Evolutionary conservation across 2,329 filamentous ascomycete genomes (phyloP), one percentile per base, ranked within the genome.

Genomic region (Dryadomyces quercus-mongolicae): DNA sequence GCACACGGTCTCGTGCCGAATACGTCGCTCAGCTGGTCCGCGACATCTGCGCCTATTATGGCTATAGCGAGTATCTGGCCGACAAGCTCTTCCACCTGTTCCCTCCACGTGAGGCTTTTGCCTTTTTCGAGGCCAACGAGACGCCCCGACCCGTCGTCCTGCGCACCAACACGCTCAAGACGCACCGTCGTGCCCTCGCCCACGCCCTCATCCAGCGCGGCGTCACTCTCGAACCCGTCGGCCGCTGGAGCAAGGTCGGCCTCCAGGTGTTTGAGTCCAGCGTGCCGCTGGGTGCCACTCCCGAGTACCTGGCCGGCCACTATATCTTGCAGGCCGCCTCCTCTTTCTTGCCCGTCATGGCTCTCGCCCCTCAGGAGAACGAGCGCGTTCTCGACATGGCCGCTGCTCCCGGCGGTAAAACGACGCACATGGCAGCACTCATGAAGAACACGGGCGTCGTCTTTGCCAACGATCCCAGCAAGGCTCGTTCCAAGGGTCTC

Each of bases 121-220:
- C 91, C 54, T 98, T 98, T 72, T 97, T 98, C 73, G 93, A 98
- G 72, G 92, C 92, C 63, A 98, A 98, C 82, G 93, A 98, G 90
- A 62, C 61, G 88, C 31, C 90, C 15, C 83, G 93, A 52, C 93
- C 93, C 4, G 84, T 98, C 56, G 93, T 98, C 60, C 94, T 98
- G 66, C 85, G 93, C 65, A 97, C 93, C 59, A 98, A 98, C 71
- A 98, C 92, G 9, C 80, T 98, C 56, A 86, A 89, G 62, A 85
- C 81, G 42, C 80, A 84, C 65, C 76, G 82, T 52, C 74, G 82
- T 63, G 91, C 95, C 59, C 84, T 98, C 18, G 93, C 93, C 10
- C 91, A 96, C 68, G 81, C 91, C 1, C 79, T 96, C 57, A 96
- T 96, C 76, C 95, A 95, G 73, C 87, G 92, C 59, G 93, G 93